These are phyloP conservation scores for Septoria linicola DNA, from an alignment of 2,329 filamentous ascomycete species.

Conservation along the genomic window DNA sequence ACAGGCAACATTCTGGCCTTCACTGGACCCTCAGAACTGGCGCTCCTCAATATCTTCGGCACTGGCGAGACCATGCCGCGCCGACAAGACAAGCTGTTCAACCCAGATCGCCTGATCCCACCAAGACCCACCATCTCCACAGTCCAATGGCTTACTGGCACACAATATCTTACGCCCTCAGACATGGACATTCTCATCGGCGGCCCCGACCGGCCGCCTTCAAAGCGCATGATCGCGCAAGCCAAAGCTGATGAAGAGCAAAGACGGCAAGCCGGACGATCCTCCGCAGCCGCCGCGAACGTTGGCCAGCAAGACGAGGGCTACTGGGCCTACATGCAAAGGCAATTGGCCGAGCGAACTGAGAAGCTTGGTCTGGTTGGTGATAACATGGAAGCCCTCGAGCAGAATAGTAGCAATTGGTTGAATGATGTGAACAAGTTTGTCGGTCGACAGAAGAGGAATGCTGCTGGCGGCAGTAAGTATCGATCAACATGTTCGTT, in stretches of 20 bases:
- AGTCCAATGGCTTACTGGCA: constrained; percentile 93
- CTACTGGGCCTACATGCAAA: constrained; percentile 75
- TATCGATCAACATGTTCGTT: constrained; percentile 10
- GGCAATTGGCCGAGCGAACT: constrained; percentile 85
- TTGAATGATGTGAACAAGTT: constrained; percentile 86
- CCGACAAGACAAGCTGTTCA: constrained; percentile 71
- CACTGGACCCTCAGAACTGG: constrained; percentile 83
- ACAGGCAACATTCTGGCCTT: constrained; percentile 84
- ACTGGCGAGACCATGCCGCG: constrained; percentile 60
- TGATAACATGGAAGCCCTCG: constrained; percentile 79
- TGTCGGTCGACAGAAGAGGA: constrained; percentile 82
- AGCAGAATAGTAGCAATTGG: constrained; percentile 78
- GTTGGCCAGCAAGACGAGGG: constrained; percentile 54
- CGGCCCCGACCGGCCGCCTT: constrained; percentile 81
- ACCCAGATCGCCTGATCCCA: constrained; percentile 70
- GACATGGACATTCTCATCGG: constrained; percentile 91
- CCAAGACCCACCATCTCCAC: constrained; percentile 90
- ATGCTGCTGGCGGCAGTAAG: constrained; percentile 66
- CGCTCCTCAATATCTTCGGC: constrained; percentile 81
- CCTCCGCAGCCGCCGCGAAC: constrained; percentile 35
- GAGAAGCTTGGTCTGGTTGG: constrained; percentile 80
- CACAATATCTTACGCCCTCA: constrained; percentile 80
- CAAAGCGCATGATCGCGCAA: constrained; percentile 82
- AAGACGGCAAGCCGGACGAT: constrained; percentile 40
- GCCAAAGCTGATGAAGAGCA: constrained; percentile 71